Base-by-base conservation (phyloP, 441 rosid species). In the Euphorbia celastroides region DNA sequence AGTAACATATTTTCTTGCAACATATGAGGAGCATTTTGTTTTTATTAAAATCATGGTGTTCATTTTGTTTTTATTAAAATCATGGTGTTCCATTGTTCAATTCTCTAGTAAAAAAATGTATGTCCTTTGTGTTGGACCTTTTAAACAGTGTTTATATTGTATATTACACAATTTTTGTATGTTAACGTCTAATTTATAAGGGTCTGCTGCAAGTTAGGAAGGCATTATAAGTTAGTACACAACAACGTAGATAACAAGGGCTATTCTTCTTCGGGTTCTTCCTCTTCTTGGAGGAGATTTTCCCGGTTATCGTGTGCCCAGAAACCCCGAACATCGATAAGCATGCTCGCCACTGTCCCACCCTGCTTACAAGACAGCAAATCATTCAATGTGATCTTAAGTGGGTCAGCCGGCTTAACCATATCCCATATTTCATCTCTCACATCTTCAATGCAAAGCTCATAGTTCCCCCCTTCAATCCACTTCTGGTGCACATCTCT, bases 221-320 rank as follows among this genome's bases (percentile, higher is more conserved):
- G 50, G 52, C 63, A 30, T 70, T 52, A 42, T 56, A 62, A 70
- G 82, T 75, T 76, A 73, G 81, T 50, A 65, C 52, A 55, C 41
- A 52, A 36, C 5, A 58, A 22, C 59, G 64, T 28, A 59, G 57
- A 67, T 41, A 30, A n/a, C 25, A 26, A 42, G 66, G 66, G 63
- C 66, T 75, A 81, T 76, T 94, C 99, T 79, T 94, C 96, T 64
- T 87, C 97, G 0, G 99, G 99, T 70, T 94, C 99, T 77, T 92
- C 98, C 71, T 94, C 98, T 80, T 94, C 99, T 72, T 94, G 99
- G 52, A 94, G 97, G 67, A 94, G 97, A 72, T 94, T 94, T 75
- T 94, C 99, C 74, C 98, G 78, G 70, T 92, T 94, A 76, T 94
- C 99, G 28, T 92, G 99, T 17, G 99, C 99, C 99, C 99, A 94